A percentile compares a stretch with the other conserved stretches of the same genome.
Conservation (phyloP, 371 early-diverging fungal genomes). For the Sporodiniella umbellata region DNA sequence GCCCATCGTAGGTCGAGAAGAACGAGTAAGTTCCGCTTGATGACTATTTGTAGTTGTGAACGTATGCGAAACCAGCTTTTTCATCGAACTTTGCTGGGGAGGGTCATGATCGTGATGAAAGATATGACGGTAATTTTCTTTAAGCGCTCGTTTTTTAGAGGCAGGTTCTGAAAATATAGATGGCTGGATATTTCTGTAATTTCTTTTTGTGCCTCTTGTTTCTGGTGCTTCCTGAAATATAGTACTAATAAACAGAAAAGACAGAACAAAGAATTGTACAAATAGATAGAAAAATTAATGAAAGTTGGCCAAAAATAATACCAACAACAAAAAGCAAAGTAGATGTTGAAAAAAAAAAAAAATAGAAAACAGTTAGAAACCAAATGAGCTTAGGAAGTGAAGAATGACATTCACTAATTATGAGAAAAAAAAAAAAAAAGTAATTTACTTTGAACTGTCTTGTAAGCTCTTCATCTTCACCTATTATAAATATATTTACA, state of each 20-base stretch:
- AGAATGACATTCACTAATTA: too few species aligned
- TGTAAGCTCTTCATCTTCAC: background rate
- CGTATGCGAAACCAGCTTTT: slow-evolving; percentile 2
- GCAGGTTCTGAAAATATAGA: background rate
- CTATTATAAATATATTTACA: background rate
- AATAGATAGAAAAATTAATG: too few species aligned
- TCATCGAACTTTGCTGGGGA: background rate
- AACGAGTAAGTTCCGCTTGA: slow-evolving; percentile 2
- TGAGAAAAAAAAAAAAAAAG: background rate
- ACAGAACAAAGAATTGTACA: background rate
- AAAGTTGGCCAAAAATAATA: too few species aligned
- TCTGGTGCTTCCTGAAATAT: background rate
- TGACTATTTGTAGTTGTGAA: slow-evolving; percentile 10
- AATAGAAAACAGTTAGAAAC: too few species aligned
- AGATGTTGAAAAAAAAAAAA: background rate
- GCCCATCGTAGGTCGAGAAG: slow-evolving; percentile 21
- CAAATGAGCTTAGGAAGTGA: too few species aligned
- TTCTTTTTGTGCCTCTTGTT: background rate
- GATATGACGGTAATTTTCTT: background rate
- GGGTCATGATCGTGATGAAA: background rate
- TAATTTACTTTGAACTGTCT: background rate
- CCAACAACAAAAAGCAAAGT: background rate
- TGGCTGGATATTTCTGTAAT: background rate
- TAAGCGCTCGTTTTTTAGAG: background rate
- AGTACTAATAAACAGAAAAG: background rate